Conservation (phyloP, 768 basidiomycete genomes). For the Pluteus cervinus region DNA sequence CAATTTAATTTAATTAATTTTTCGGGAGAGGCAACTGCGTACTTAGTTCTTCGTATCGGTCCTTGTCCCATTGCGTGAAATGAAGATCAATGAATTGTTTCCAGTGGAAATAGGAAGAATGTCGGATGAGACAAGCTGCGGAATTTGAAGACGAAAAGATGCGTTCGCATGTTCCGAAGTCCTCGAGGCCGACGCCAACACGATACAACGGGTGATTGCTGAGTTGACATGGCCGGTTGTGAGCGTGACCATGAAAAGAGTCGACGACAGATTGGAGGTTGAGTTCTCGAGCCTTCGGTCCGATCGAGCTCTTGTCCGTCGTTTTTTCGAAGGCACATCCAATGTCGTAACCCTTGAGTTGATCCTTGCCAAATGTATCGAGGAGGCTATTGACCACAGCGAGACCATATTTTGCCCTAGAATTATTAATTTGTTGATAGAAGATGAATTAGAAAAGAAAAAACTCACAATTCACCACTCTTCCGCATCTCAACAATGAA, state of each 20-base stretch:
- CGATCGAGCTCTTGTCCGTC: too few relatives aligned
- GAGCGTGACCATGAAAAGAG: constrained; percentile 29
- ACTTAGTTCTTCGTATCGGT: constrained; percentile 25
- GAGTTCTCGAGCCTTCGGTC: too few relatives aligned
- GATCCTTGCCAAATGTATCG: constrained; percentile 11
- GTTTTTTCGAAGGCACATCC: constrained; percentile 18
- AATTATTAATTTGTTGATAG: too few relatives aligned
- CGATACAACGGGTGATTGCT: constrained; percentile 24
- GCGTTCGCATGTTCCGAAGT: too few relatives aligned
- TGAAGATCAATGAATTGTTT: constrained; percentile 22
- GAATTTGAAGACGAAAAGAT: constrained; percentile 25
- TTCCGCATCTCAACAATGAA: too few relatives aligned
- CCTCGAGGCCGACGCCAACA: too few relatives aligned
- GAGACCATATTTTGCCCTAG: too few relatives aligned
- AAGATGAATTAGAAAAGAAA: too few relatives aligned
- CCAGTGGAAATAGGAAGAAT: constrained; percentile 20
- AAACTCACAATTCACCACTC: too few relatives aligned
- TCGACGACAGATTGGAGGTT: too few relatives aligned
- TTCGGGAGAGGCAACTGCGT: too few relatives aligned
- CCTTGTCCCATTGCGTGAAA: constrained; percentile 26
- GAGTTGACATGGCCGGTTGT: constrained; percentile 26
- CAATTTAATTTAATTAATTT: too few relatives aligned
- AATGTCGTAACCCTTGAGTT: constrained; percentile 19
- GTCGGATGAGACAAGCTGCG: constrained; percentile 16
- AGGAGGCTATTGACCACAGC: constrained; percentile 11